phyloP scores from a whole-genome alignment of 345 rosid species.

The Arabidopsis suecica region DNA sequence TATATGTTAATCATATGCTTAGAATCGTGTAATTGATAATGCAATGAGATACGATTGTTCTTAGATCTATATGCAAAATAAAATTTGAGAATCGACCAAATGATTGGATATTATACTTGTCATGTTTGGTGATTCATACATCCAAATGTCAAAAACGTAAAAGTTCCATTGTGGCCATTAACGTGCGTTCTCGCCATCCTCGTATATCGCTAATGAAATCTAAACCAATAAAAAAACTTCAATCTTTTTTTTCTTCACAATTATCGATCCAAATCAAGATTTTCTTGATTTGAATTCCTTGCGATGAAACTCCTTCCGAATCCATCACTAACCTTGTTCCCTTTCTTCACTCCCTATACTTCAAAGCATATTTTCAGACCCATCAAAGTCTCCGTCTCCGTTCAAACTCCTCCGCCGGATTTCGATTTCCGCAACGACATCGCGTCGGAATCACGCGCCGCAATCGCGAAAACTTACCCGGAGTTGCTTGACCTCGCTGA shows the following conservation, averaged over 20 bases:
- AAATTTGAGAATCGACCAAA: background rate
- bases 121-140: background rate
- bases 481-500: slow-evolving; percentile 72
- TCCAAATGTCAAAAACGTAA: background rate
- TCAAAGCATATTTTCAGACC: slow-evolving; percentile 42
- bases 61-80: too few relatives aligned
- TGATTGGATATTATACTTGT: background rate
- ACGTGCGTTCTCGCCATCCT: slow-evolving; percentile 18
- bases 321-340: slow-evolving; percentile 52
- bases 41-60: background rate
- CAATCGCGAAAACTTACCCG: slow-evolving; percentile 56
- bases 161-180: background rate
- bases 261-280: background rate
- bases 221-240: slow-evolving; percentile 24
- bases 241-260: background rate
- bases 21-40: background rate
- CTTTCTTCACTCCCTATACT: slow-evolving; percentile 43
- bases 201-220: slow-evolving; percentile 9
- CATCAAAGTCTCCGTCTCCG: slow-evolving; percentile 57
- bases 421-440: slow-evolving; percentile 72
- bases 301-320: slow-evolving; percentile 61
- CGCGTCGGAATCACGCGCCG: slow-evolving; percentile 58
- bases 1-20: background rate
- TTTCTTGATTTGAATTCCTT: slow-evolving; percentile 4
- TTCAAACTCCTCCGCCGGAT: slow-evolving; percentile 72